A percentile compares a stretch with the other conserved stretches of the same genome.
Conservation (phyloP, 257 asterid species). For the Solanum dulcamara region DNA sequence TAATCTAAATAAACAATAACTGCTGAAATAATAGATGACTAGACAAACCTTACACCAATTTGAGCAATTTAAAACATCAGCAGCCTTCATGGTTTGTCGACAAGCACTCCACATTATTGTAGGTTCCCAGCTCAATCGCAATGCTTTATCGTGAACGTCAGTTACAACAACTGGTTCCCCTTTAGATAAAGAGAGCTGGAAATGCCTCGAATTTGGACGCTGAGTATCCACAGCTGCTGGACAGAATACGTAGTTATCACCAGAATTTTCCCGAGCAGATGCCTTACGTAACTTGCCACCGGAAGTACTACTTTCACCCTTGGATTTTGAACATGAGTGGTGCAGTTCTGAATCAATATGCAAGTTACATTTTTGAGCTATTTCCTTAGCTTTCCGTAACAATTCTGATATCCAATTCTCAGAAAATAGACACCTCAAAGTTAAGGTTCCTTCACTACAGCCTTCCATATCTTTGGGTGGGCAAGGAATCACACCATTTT, state of each 20-base stretch:
- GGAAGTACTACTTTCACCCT: constrained; percentile 6
- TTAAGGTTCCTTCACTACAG: constrained; percentile 48
- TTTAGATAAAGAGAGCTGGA: constrained; percentile 61
- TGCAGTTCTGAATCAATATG: constrained; percentile 3
- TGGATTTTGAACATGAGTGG: constrained; percentile 30
- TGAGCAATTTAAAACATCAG: constrained; percentile 60
- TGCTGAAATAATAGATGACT: background rate
- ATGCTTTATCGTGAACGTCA: constrained; percentile 49
- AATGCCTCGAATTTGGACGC: constrained; percentile 48
- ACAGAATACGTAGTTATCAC: constrained; percentile 52
- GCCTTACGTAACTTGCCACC: constrained; percentile 31
- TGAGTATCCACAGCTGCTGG: constrained; percentile 46
- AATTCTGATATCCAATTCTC: constrained; percentile 25
- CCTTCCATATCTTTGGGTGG: constrained; percentile 37
- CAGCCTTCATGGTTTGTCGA: constrained; percentile 44
- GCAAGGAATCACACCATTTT: constrained; percentile 45
- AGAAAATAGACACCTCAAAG: constrained; percentile 25
- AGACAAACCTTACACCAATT: constrained; percentile 43
- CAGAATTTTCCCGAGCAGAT: constrained; percentile 39
- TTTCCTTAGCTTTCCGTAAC: constrained; percentile 32
- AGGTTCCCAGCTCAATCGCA: constrained; percentile 97
- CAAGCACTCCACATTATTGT: constrained; percentile 97
- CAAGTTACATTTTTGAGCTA: constrained; percentile 1
- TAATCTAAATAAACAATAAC: background rate
- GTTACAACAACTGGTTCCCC: constrained; percentile 86